phyloP scores from a whole-genome alignment of 2,329 filamentous ascomycete species.

The Berkeleyomyces basicola region DNA sequence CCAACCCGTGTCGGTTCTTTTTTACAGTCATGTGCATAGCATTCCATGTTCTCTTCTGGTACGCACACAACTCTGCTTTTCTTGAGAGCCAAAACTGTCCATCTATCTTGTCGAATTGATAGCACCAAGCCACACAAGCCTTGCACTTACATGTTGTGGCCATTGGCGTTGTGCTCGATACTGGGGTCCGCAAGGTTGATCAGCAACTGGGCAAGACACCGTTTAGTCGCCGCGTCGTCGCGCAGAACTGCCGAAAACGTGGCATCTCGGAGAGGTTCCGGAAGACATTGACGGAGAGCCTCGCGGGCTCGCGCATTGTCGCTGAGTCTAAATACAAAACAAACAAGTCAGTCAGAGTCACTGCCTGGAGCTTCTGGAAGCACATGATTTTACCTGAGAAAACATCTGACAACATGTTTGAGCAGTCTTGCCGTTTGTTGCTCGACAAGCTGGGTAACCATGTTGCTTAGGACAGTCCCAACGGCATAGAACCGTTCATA shows the following conservation, averaged over 20 bases:
- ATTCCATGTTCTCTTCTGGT: neutral
- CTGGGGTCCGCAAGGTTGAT: slow-evolving; percentile 92
- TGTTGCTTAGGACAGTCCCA: slow-evolving; percentile 92
- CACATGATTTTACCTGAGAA: slow-evolving; percentile 55
- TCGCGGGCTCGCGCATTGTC: slow-evolving; percentile 94
- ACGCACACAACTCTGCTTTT: neutral
- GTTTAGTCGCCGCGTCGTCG: slow-evolving; percentile 93
- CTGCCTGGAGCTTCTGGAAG: neutral
- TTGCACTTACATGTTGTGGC: slow-evolving; percentile 11
- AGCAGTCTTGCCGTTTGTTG: slow-evolving; percentile 90
- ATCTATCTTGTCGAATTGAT: neutral
- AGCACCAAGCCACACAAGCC: neutral
- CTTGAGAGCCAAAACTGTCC: neutral
- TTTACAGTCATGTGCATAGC: neutral
- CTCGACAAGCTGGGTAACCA: slow-evolving; percentile 95
- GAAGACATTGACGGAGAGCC: slow-evolving; percentile 85
- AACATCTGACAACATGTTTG: slow-evolving; percentile 95
- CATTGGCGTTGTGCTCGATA: slow-evolving; percentile 29
- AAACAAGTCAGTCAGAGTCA: neutral
- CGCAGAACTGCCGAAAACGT: slow-evolving; percentile 93
- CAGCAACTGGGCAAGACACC: slow-evolving; percentile 88
- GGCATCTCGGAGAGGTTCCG: slow-evolving; percentile 93
- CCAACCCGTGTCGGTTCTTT: neutral
- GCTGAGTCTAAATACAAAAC: slow-evolving; percentile 49
- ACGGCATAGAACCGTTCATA: slow-evolving; percentile 98